Conservation (phyloP, 2,329 filamentous ascomycete genomes). For the Tolypocladium pustulatum region DNA sequence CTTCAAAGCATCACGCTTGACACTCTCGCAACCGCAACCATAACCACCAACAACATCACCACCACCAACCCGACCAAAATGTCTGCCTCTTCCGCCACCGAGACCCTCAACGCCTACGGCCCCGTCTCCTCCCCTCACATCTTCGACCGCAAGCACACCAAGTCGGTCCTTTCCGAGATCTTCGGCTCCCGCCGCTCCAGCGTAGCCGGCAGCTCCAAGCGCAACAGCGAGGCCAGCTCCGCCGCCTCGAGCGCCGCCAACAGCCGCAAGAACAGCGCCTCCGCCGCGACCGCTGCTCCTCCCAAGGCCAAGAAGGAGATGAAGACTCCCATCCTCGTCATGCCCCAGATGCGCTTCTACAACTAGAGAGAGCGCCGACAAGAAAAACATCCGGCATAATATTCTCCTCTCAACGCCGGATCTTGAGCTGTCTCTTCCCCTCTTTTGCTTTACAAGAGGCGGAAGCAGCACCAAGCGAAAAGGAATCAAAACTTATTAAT, state of each 20-base stretch:
- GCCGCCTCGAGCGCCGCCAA: not conserved
- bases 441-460: not conserved
- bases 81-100: constrained; percentile 1
- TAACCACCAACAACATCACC: not conserved
- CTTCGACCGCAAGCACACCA: constrained; percentile 4
- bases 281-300: not conserved
- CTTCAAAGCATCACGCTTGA: not conserved
- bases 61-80: not conserved
- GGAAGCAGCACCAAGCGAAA: not conserved
- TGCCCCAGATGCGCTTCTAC: constrained; percentile 5
- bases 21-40: not conserved
- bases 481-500: not conserved
- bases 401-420: not conserved
- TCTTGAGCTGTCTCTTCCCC: not conserved
- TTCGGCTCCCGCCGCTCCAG: constrained; percentile 4
- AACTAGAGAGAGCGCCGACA: not conserved
- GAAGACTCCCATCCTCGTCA: constrained; percentile 1
- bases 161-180: constrained; percentile 3
- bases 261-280: constrained; percentile 1
- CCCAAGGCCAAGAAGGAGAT: constrained; percentile 1
- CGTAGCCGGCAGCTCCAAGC: not conserved
- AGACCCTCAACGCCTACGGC: constrained; percentile 6
- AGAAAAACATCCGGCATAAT: not conserved
- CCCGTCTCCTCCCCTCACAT: constrained; percentile 4
- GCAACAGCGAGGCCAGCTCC: constrained; percentile 2